These are phyloP conservation scores for Moelleriella libera DNA, from an alignment of 2,329 filamentous ascomycete species.

Conservation along the genomic window DNA sequence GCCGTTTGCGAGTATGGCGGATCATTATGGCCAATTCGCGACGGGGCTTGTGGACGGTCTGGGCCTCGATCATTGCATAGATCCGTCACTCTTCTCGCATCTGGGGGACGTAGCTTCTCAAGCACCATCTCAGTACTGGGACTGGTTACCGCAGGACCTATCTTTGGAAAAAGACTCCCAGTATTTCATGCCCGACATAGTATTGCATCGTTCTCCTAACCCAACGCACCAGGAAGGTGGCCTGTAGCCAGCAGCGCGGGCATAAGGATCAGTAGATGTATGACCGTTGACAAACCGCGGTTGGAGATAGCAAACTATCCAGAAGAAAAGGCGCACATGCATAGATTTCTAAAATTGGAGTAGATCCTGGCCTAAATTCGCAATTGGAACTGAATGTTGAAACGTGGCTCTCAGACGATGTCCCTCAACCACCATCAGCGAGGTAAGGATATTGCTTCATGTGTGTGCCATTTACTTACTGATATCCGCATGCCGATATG, in stretches of 20 bases:
- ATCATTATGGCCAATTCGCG: background rate
- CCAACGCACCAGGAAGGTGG: background rate
- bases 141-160: constrained; percentile 1
- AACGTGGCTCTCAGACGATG: no score
- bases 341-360: no score
- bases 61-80: constrained; percentile 2
- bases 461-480: no score
- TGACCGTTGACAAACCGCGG: no score
- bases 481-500: no score
- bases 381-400: no score
- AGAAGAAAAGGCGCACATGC: no score
- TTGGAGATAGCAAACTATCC: no score
- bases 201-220: background rate
- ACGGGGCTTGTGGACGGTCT: background rate
- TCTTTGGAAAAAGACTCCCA: background rate
- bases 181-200: background rate
- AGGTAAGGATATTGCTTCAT: no score
- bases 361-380: no score
- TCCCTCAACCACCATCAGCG: no score
- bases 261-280: no score
- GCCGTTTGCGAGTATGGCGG: background rate
- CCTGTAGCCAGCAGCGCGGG: background rate
- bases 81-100: constrained; percentile 3
- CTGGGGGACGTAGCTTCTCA: background rate
- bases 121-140: background rate